These are phyloP conservation scores for Halocafeteria seosinensis DNA, from an alignment of 108 stramenopile species.

Conservation along the genomic window DNA sequence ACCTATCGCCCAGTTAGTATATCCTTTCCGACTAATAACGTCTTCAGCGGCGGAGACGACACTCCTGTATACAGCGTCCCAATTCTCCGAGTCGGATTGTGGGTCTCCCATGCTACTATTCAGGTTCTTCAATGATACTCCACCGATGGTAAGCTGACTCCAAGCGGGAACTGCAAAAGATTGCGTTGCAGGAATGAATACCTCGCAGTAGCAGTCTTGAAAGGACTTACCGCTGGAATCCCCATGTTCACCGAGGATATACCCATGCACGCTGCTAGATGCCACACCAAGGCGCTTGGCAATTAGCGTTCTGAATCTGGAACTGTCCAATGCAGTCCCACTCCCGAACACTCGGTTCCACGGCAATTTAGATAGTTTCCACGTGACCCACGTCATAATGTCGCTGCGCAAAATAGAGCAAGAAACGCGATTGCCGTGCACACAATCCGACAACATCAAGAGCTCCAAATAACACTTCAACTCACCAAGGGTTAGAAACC, in stretches of 20 bases:
- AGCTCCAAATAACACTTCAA: too few relatives aligned
- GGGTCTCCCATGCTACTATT: conserved; percentile 13
- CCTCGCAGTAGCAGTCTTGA: too few relatives aligned
- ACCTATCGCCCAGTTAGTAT: conserved; percentile 36
- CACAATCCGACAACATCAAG: too few relatives aligned
- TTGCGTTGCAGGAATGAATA: too few relatives aligned
- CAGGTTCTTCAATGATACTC: conserved; percentile 3
- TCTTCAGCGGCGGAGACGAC: conserved; percentile 29
- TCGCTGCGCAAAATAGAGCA: too few relatives aligned
- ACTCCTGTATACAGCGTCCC: conserved; percentile 20
- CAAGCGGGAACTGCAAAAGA: conserved; percentile 35
- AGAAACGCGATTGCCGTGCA: too few relatives aligned
- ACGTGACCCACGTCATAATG: conserved; percentile 35
- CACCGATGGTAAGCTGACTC: conserved; percentile 32
- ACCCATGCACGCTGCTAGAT: conserved; percentile 21
- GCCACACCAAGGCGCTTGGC: conserved; percentile 20
- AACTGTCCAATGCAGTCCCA: conserved; percentile 31
- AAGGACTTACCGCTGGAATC: too few relatives aligned
- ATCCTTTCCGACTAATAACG: conserved; percentile 36
- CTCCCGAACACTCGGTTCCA: conserved; percentile 31
- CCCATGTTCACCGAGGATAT: conserved; percentile 42
- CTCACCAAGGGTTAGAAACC: conserved; percentile 36
- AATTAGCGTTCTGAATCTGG: conserved; percentile 30
- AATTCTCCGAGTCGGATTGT: conserved; percentile 11
- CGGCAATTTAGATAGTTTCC: conserved; percentile 35